A percentile compares a stretch with the other conserved stretches of the same genome.
Conservation (phyloP, 2,329 filamentous ascomycete genomes). For the Fusarium veterinarium region DNA sequence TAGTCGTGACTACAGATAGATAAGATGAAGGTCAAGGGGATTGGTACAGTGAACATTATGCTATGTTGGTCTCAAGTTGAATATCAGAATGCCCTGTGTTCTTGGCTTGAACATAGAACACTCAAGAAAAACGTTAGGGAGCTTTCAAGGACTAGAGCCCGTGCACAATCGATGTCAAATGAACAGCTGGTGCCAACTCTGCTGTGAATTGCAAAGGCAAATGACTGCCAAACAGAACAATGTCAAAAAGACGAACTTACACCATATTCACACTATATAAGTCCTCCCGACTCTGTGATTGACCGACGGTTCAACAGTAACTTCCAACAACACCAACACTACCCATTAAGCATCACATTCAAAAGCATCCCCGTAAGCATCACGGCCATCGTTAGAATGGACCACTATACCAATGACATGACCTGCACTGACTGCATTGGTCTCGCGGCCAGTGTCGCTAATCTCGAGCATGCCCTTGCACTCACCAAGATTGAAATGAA, state of each 20-base stretch:
- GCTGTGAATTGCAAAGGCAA: fast-evolving
- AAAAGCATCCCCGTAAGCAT: fast-evolving
- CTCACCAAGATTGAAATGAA: neutral
- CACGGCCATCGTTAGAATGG: neutral
- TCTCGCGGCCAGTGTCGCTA: neutral
- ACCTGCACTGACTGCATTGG: neutral
- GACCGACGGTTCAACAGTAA: fast-evolving
- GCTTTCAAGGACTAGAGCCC: fast-evolving
- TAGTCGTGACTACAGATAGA: neutral
- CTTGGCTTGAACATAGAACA: neutral
- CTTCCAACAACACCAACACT: too few relatives aligned
- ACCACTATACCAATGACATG: neutral
- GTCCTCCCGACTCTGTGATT: fast-evolving
- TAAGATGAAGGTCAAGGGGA: fast-evolving
- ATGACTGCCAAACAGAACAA: fast-evolving
- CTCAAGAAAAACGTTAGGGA: fast-evolving
- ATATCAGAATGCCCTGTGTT: fast-evolving
- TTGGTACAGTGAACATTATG: fast-evolving
- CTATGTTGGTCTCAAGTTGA: neutral
- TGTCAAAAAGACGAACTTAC: fast-evolving
- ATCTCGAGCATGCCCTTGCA: neutral
- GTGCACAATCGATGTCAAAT: fast-evolving
- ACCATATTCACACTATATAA: neutral
- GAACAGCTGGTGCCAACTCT: neutral
- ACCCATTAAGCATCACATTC: fast-evolving